Base-by-base conservation (phyloP, 116 monocot species). In the Zostera marina region DNA sequence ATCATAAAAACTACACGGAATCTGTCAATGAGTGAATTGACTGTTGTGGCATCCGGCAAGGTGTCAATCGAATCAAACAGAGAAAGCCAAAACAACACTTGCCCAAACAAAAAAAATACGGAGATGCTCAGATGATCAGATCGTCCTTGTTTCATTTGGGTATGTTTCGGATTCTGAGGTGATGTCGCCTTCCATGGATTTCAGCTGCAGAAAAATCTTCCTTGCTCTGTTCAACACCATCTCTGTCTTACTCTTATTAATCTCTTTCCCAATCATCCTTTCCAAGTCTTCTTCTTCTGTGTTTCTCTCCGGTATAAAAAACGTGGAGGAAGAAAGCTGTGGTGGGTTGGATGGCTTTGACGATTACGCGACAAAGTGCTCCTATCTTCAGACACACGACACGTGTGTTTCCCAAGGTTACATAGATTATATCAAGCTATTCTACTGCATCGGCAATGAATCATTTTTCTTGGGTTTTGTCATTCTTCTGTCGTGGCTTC, bases 391-490 rank as follows among this genome's bases (percentile, higher is more conserved):
- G n/a, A 4, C 32, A 20, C 12, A 41, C 8, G 11, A 42, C 25
- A 53, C 54, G 11, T 79, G 75, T 48, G 21, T n/a, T 4, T 56
- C 76, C 9, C 41, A 52, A 43, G 76, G 79, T 44, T 76, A 71
- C 79, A 57, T 84, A 14, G 63, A 84, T 59, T 84, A 79, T 54
- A 71, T 84, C 23, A 17, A 55, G 40, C 52, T 78, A 47, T 78
- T 82, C 66, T 82, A 75, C 67, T 78, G 82, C 66, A 4, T 53
- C 14, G 72, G 61, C 8, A 72, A 63, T 4, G 9, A 40, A 10
- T 32, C 8, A 21, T 68, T 65, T 2, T 0, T 53, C 59, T 24
- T 84, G 9, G 79, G 76, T 20, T 76, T 62, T 65, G 14, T 51
- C 44, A 11, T 62, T 41, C 70, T 79, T 8, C n/a, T 32, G n/a